phyloP scores from a whole-genome alignment of 2,329 filamentous ascomycete genomes.

The Waltergamsia citrina region DNA sequence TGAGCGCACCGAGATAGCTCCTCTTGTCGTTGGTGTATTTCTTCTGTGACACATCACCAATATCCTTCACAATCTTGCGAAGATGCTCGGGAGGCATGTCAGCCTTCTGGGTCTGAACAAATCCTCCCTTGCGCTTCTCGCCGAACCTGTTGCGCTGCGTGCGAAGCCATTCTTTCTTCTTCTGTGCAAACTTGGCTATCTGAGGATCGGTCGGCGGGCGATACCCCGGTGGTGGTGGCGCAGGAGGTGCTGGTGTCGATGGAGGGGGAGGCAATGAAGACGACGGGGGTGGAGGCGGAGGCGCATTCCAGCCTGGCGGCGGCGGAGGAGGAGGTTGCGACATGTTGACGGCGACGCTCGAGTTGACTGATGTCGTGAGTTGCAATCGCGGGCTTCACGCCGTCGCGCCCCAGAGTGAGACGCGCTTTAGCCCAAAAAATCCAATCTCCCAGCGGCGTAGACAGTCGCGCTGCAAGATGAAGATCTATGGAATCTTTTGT shows the following conservation, averaged over 20 bases:
- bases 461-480: too few relatives aligned
- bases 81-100: conserved; percentile 98
- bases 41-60: conserved; percentile 98
- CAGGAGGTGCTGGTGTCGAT: conserved; percentile 40
- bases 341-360: conserved; percentile 30
- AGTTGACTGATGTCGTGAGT: conserved; percentile 8
- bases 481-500: not conserved
- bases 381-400: conserved; percentile 18
- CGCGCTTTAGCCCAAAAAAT: conserved; percentile 15
- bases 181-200: conserved; percentile 90
- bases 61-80: conserved; percentile 96
- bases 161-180: conserved; percentile 98
- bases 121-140: conserved; percentile 93
- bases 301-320: conserved; percentile 46
- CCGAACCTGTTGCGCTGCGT: conserved; percentile 86
- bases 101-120: conserved; percentile 95
- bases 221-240: conserved; percentile 80
- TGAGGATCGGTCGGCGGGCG: conserved; percentile 73
- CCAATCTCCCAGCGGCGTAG: not conserved
- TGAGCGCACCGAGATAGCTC: conserved; percentile 91
- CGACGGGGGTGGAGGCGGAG: conserved; percentile 45
- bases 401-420: conserved; percentile 21
- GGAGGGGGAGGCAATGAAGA: conserved; percentile 48
- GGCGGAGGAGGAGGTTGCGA: conserved; percentile 46
- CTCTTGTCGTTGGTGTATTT: conserved; percentile 98